Evolutionary conservation across 2,329 filamentous ascomycete genomes (phyloP).

Genomic region (Talaromyces amestolkiae): DNA sequence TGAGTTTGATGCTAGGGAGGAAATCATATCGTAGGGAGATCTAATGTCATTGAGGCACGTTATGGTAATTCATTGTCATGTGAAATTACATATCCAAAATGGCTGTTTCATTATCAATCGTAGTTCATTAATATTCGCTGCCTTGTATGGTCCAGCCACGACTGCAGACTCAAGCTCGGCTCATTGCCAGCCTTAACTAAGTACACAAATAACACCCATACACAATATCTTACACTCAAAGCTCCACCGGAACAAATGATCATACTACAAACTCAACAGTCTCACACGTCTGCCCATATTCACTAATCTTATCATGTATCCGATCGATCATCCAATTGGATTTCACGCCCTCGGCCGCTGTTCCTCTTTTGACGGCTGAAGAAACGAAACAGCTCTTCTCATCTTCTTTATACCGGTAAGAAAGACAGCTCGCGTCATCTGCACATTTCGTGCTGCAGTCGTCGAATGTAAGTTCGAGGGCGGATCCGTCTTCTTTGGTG

Average conservation of each 20-base stretch:
- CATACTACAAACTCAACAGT: constrained; percentile 7
- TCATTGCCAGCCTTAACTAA: background rate
- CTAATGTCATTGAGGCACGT: background rate
- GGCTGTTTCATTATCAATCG: background rate
- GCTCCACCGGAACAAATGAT: background rate
- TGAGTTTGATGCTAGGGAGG: no score
- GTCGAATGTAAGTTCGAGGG: constrained; percentile 24
- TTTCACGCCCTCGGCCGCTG: constrained; percentile 21
- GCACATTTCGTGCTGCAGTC: constrained; percentile 33
- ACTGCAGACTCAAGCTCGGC: background rate
- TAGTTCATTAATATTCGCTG: background rate
- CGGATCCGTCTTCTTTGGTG: constrained; percentile 22
- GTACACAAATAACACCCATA: background rate
- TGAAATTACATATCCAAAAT: background rate
- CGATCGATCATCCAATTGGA: constrained; percentile 34
- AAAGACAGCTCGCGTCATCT: constrained; percentile 27
- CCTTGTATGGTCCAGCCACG: background rate
- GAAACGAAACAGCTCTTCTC: constrained; percentile 28
- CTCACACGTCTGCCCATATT: background rate
- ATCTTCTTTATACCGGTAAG: constrained; percentile 24
- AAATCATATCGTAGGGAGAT: no score
- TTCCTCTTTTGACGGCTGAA: constrained; percentile 30
- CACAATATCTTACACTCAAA: background rate
- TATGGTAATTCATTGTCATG: background rate
- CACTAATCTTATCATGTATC: constrained; percentile 20